These are phyloP conservation scores for Arthonia radiata DNA, from an alignment of 495 filamentous ascomycete species.

Conservation along the genomic window DNA sequence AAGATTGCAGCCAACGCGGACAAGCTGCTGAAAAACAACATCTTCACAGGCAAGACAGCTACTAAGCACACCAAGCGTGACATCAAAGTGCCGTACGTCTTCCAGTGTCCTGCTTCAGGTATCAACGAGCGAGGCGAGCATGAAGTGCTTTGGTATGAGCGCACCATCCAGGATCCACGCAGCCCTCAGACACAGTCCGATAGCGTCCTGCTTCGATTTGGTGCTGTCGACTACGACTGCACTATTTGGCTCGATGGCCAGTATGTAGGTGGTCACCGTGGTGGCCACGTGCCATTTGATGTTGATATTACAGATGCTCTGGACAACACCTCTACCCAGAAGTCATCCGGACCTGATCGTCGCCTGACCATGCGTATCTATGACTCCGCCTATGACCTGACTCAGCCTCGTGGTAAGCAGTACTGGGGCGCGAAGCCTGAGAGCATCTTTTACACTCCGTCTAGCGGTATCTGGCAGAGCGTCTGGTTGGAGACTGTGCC, in stretches of 20 bases:
- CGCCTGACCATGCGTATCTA: constrained; percentile 9
- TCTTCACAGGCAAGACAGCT: too few relatives aligned
- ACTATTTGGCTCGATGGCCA: constrained; percentile 9
- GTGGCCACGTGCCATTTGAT: constrained; percentile 10
- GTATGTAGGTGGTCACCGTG: constrained; percentile 7
- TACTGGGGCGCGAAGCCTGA: constrained; percentile 9
- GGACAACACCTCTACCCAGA: too few relatives aligned
- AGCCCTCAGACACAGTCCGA: constrained; percentile 4
- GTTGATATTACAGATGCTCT: constrained; percentile 7
- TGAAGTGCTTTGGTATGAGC: constrained; percentile 36
- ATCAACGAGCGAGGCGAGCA: constrained; percentile 27
- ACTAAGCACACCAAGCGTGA: constrained; percentile 12
- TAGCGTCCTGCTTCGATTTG: constrained; percentile 7
- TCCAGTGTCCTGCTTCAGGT: constrained; percentile 29
- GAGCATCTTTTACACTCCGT: constrained; percentile 9
- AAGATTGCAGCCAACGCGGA: constrained; percentile 3
- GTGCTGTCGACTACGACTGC: constrained; percentile 9
- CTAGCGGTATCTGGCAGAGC: constrained; percentile 9
- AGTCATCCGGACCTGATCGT: neutral
- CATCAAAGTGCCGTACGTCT: constrained; percentile 32
- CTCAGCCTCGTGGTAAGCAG: constrained; percentile 10
- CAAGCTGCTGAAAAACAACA: too few relatives aligned
- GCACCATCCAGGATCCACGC: constrained; percentile 22
- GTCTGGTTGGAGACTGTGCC: constrained; percentile 11
- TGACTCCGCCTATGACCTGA: constrained; percentile 10